These are phyloP conservation scores for Coffea canephora DNA, from an alignment of 257 asterid genomes.

Conservation along the genomic window DNA sequence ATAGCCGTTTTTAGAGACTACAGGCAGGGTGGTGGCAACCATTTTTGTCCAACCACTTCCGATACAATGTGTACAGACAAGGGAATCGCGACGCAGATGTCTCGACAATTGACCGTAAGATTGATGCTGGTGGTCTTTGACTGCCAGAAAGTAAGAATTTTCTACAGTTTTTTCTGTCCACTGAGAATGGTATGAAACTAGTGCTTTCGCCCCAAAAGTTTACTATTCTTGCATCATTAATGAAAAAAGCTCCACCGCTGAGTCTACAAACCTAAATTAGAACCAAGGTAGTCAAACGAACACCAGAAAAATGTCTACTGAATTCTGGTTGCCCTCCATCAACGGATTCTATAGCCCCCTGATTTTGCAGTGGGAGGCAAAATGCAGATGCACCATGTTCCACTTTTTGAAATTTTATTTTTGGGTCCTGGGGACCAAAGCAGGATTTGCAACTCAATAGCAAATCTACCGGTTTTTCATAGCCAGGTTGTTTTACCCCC, in stretches of 20 bases:
- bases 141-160: background rate
- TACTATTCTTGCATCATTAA: background rate
- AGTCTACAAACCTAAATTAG: background rate
- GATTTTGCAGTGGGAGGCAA: too few relatives aligned
- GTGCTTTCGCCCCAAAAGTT: background rate
- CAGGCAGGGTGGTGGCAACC: background rate
- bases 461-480: background rate
- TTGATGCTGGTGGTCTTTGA: background rate
- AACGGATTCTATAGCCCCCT: background rate
- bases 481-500: background rate
- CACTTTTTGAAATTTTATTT: background rate
- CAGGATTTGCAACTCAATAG: background rate
- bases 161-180: background rate
- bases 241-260: background rate
- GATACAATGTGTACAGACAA: background rate
- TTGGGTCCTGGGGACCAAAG: background rate
- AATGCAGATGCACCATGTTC: background rate
- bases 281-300: background rate
- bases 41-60: background rate
- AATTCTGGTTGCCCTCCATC: background rate
- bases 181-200: background rate
- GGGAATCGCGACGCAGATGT: background rate
- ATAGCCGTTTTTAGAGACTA: background rate
- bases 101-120: background rate
- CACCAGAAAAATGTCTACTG: background rate